Evolutionary conservation across 306 rosid species (phyloP), one percentile per base, ranked within the genome.

Genomic region (Castanea crenata): DNA sequence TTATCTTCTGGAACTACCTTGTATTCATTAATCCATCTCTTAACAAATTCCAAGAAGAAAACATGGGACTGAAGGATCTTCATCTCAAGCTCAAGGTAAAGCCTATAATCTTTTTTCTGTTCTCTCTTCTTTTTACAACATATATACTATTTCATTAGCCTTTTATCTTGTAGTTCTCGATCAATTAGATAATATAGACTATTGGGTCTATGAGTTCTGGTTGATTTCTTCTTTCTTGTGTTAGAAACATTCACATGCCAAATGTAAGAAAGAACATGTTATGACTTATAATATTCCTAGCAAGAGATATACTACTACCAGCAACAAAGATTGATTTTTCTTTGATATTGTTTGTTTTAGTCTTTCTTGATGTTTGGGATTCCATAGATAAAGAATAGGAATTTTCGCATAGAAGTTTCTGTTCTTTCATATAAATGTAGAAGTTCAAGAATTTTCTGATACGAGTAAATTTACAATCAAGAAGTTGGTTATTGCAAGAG

Each of bases 41-140:
- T 34, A 73, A 31, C 75, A n/a, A 6, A 62, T 74, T 70, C 63
- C 84, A 61, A 56, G 35, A 61, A 68, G 6, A 21, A 11, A 18
- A 15, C 56, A 80, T 88, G 89, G 81, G 74, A 23, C 77, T 85
- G 73, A 79, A 69, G 62, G 87, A 88, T 83, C 76, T 88, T 85
- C 86, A 69, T 56, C 79, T 79, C 81, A 88, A 79, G 76, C 63
- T 73, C 78, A 88, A 71, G 84, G 91, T 85, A 83, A 18, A 20
- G 32, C 54, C 25, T 1, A 27, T n/a, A 19, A 25, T 67, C 54
- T 75, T 27, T 23, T 23, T 13, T n/a, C 27, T 65, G 8, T 9
- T 20, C 23, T 6, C 56, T 68, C 19, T 46, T 23, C 0, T 3
- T 56, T 20, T 27, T 18, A 18, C 9, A 19, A 13, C 41, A 20